Evolutionary conservation across 768 basidiomycete species (phyloP).

Genomic region (Paxillus ammoniavirescens): DNA sequence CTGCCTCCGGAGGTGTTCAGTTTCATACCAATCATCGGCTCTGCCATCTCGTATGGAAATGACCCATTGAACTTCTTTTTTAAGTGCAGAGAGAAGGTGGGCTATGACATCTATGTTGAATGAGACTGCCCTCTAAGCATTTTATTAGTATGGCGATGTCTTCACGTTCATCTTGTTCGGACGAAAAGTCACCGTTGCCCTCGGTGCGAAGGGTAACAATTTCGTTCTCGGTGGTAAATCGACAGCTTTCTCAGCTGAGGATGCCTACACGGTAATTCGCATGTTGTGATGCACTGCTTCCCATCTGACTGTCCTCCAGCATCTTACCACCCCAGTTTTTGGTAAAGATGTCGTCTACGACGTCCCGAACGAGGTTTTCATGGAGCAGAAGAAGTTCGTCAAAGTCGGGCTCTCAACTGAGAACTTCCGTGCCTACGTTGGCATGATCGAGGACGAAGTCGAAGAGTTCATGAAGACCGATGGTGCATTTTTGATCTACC

Average conservation of each 20-base stretch:
- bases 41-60: constrained; percentile 84
- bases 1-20: constrained; percentile 93
- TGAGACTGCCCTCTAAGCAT: neutral
- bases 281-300: neutral
- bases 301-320: constrained; percentile 42
- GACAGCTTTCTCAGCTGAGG: constrained; percentile 90
- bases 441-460: constrained; percentile 77
- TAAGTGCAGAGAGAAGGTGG: constrained; percentile 72
- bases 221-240: constrained; percentile 93
- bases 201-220: constrained; percentile 91
- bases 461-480: constrained; percentile 71
- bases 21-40: constrained; percentile 87
- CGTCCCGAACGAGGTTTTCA: constrained; percentile 91
- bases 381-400: constrained; percentile 99
- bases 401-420: constrained; percentile 94
- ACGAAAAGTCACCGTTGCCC: constrained; percentile 84
- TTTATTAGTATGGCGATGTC: constrained; percentile 84
- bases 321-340: constrained; percentile 91
- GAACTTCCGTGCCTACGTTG: constrained; percentile 82
- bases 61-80: constrained; percentile 91
- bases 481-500: constrained; percentile 56
- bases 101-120: constrained; percentile 17
- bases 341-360: constrained; percentile 98
- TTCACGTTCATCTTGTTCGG: constrained; percentile 95
- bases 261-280: constrained; percentile 81